Evolutionary conservation across 2,329 filamentous ascomycete genomes (phyloP).

Genomic region (Camptophora hylomeconis): DNA sequence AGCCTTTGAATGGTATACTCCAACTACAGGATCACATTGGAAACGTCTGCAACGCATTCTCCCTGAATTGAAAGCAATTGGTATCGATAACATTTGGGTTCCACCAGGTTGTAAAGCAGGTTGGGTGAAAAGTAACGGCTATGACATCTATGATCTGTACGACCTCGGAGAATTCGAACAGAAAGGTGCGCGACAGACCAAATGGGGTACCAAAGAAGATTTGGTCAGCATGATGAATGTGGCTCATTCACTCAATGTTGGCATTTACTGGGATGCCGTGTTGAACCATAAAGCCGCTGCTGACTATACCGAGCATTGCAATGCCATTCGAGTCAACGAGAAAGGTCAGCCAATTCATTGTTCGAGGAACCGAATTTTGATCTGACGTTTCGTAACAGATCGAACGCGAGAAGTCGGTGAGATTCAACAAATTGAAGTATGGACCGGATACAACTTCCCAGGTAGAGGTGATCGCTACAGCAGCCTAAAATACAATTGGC

Average conservation of each 20-base stretch:
- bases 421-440: conserved; percentile 51
- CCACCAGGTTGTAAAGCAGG: conserved; percentile 58
- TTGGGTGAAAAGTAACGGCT: conserved; percentile 47
- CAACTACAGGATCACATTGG: conserved; percentile 47
- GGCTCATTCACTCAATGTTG: conserved; percentile 41
- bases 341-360: conserved; percentile 23
- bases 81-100: conserved; percentile 53
- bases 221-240: conserved; percentile 38
- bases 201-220: conserved; percentile 56
- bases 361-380: neutral
- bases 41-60: conserved; percentile 40
- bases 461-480: conserved; percentile 49
- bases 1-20: conserved; percentile 61
- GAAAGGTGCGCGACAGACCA: conserved; percentile 49
- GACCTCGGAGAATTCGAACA: conserved; percentile 62
- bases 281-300: conserved; percentile 61
- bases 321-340: conserved; percentile 50
- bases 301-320: conserved; percentile 50
- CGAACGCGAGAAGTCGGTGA: conserved; percentile 41
- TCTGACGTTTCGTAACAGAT: too few relatives aligned
- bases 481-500: conserved; percentile 49
- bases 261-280: conserved; percentile 56
- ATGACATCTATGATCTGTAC: conserved; percentile 58
- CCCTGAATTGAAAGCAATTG: conserved; percentile 43
- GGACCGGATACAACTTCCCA: conserved; percentile 54